phyloP scores from a whole-genome alignment of 202 grass and related monocot genomes.

The Brachypodium distachyon region DNA sequence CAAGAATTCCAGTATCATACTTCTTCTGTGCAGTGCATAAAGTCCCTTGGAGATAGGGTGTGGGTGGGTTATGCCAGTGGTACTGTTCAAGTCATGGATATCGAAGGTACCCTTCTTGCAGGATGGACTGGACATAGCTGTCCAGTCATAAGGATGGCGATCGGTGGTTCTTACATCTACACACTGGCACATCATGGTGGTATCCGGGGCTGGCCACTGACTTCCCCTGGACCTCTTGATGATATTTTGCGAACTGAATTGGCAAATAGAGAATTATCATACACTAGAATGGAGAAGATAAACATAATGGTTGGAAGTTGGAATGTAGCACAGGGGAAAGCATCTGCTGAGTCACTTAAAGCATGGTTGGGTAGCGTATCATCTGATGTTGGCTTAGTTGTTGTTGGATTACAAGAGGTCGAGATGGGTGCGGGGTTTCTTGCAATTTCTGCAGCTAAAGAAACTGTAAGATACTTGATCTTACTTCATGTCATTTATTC shows the following conservation, averaged over 20 bases:
- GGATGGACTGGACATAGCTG: slow-evolving; percentile 81
- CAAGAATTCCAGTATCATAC: slow-evolving; percentile 74
- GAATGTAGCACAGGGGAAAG: slow-evolving; percentile 96
- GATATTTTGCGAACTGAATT: slow-evolving; percentile 77
- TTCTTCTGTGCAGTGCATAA: slow-evolving; percentile 86
- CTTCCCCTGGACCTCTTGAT: slow-evolving; percentile 80
- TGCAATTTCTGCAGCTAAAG: slow-evolving; percentile 95
- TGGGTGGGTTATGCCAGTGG: slow-evolving; percentile 95
- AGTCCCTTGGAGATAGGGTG: slow-evolving; percentile 66
- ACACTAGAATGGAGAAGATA: slow-evolving; percentile 86
- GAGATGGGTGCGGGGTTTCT: slow-evolving; percentile 99
- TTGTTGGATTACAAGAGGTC: slow-evolving; percentile 97
- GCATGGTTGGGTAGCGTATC: slow-evolving; percentile 78
- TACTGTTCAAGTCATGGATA: slow-evolving; percentile 70
- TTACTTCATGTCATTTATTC: neutral
- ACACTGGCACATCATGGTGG: slow-evolving; percentile 85
- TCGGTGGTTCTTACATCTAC: slow-evolving; percentile 65
- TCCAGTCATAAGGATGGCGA: slow-evolving; percentile 84
- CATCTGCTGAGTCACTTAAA: slow-evolving; percentile 71
- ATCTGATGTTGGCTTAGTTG: slow-evolving; percentile 90
- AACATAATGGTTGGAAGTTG: slow-evolving; percentile 93
- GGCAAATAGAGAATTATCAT: slow-evolving; percentile 65
- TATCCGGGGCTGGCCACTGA: slow-evolving; percentile 82
- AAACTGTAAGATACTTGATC: slow-evolving; percentile 74
- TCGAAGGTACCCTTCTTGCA: slow-evolving; percentile 70